Conservation (phyloP, 1,284 basidiomycete genomes). For the Sanguinoderma infundibulare region DNA sequence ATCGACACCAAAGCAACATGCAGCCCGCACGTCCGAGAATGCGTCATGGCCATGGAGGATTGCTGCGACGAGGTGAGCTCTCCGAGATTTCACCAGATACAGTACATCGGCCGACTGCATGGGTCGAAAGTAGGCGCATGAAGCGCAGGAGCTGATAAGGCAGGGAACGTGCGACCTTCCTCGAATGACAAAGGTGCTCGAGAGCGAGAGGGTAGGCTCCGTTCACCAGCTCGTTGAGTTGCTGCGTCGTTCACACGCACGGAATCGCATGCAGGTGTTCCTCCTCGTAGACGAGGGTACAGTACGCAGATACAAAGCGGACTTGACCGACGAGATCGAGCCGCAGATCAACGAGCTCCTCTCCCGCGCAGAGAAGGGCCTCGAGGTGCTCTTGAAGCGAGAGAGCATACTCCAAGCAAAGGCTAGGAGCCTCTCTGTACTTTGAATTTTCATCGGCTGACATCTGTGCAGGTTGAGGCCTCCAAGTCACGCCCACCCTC, state of each 20-base stretch:
- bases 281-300: slow-evolving; percentile 71
- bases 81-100: background rate
- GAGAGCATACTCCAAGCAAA: slow-evolving; percentile 62
- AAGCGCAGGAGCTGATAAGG: slow-evolving; percentile 67
- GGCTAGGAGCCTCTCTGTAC: slow-evolving; percentile 38
- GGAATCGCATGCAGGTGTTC: slow-evolving; percentile 57
- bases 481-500: slow-evolving; percentile 49
- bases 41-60: slow-evolving; percentile 73
- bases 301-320: slow-evolving; percentile 69
- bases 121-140: slow-evolving; percentile 54
- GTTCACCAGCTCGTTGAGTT: slow-evolving; percentile 8
- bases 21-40: slow-evolving; percentile 73
- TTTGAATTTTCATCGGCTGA: background rate
- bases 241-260: background rate
- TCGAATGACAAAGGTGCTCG: slow-evolving; percentile 66
- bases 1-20: slow-evolving; percentile 63
- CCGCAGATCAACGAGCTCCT: slow-evolving; percentile 77
- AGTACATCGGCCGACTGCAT: background rate
- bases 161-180: slow-evolving; percentile 72
- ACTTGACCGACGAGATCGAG: slow-evolving; percentile 76
- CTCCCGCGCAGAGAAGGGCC: slow-evolving; percentile 68
- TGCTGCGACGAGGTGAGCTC: slow-evolving; percentile 69
- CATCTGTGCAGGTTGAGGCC: slow-evolving; percentile 51
- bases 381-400: slow-evolving; percentile 61
- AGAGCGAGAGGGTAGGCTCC: slow-evolving; percentile 67